Conservation (phyloP, 2,329 filamentous ascomycete species). For the Xylogone sp. region DNA sequence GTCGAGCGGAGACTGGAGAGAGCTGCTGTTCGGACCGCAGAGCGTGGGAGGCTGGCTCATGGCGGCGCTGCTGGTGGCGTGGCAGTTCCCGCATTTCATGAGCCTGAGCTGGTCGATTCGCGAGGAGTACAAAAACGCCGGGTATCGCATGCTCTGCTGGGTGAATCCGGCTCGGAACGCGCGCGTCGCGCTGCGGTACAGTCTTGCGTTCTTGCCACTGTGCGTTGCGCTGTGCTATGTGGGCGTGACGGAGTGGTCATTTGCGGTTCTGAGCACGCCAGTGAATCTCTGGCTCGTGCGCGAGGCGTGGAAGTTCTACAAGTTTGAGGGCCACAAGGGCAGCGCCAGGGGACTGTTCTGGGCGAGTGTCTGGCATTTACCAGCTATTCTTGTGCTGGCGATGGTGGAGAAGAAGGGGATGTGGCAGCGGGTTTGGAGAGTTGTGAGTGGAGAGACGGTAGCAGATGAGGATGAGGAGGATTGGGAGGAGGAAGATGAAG, state of each 20-base stretch:
- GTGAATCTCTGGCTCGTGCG: constrained; percentile 83
- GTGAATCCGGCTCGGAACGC: constrained; percentile 81
- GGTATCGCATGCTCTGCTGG: constrained; percentile 75
- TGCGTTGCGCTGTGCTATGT: constrained; percentile 75
- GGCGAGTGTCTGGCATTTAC: constrained; percentile 96
- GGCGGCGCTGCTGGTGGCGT: constrained; percentile 80
- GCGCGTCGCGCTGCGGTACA: constrained; percentile 85
- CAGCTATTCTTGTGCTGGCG: constrained; percentile 82
- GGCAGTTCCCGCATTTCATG: constrained; percentile 99
- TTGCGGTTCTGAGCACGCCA: constrained; percentile 73
- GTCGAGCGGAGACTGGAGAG: constrained; percentile 69
- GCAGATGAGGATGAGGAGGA: constrained; percentile 52
- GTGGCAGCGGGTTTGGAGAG: constrained; percentile 77
- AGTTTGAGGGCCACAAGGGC: constrained; percentile 70
- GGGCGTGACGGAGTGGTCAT: constrained; percentile 82
- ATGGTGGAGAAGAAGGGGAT: constrained; percentile 92
- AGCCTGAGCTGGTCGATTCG: constrained; percentile 84
- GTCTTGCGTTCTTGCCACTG: constrained; percentile 78
- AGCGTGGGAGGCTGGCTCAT: constrained; percentile 83
- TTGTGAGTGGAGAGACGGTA: constrained; percentile 56
- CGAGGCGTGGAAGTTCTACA: constrained; percentile 81
- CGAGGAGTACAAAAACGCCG: constrained; percentile 77
- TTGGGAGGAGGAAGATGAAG: constrained; percentile 46
- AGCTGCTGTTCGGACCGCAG: constrained; percentile 69
- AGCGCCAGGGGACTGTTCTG: constrained; percentile 86